Conservation (phyloP, 2,329 filamentous ascomycete genomes). For the Lachnellula willkommii region DNA sequence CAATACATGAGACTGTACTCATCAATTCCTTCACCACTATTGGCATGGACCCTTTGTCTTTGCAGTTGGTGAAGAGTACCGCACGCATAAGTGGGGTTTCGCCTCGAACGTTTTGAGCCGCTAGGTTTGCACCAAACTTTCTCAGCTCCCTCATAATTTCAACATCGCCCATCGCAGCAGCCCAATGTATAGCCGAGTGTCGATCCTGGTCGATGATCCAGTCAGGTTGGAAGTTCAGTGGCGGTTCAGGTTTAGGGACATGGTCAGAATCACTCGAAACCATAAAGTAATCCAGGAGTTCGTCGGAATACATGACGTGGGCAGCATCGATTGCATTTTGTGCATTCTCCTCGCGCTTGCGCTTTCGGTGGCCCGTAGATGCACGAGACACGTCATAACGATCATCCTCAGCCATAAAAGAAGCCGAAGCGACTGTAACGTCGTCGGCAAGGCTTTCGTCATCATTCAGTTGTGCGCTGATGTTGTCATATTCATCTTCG, state of each 20-base stretch:
- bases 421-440: conserved; percentile 74
- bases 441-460: conserved; percentile 76
- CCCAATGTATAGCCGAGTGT: conserved; percentile 94
- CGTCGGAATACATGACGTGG: conserved; percentile 86
- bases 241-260: conserved; percentile 64
- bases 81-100: conserved; percentile 94
- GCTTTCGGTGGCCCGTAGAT: conserved; percentile 61
- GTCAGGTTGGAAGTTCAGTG: conserved; percentile 80
- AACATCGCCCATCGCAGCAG: conserved; percentile 92
- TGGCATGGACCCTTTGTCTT: conserved; percentile 87
- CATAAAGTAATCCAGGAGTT: conserved; percentile 93
- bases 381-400: conserved; percentile 65
- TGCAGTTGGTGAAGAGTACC: conserved; percentile 95
- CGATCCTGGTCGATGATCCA: conserved; percentile 89
- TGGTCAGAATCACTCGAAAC: conserved; percentile 68
- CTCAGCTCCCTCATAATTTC: conserved; percentile 86
- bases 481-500: conserved; percentile 62
- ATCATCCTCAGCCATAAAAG: conserved; percentile 80
- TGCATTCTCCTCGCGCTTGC: conserved; percentile 66
- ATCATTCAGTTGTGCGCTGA: conserved; percentile 59
- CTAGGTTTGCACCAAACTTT: conserved; percentile 69
- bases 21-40: conserved; percentile 77
- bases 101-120: conserved; percentile 63
- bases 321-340: conserved; percentile 69
- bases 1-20: conserved; percentile 71